Conservation (phyloP, 2,329 filamentous ascomycete genomes). For the Beauveria sp. region DNA sequence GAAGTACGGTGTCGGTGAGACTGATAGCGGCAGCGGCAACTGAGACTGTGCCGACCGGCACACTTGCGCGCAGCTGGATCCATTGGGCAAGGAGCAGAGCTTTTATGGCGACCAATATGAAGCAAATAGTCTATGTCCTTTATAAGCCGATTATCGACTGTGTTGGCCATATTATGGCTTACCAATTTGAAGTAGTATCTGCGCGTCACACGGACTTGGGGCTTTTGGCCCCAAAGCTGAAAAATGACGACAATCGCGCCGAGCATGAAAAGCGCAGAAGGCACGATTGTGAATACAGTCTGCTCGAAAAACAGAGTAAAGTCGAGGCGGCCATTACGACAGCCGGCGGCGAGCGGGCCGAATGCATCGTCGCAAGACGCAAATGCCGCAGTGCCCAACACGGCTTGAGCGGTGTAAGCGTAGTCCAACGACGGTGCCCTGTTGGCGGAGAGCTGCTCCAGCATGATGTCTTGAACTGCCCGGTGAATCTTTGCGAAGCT, state of each 20-base stretch:
- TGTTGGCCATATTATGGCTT: not conserved
- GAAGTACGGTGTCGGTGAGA: constrained; percentile 18
- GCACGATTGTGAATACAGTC: not conserved
- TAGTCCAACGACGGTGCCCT: not conserved
- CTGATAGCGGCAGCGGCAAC: constrained; percentile 20
- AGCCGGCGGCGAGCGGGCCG: not conserved
- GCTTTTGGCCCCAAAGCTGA: not conserved
- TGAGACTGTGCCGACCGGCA: not conserved
- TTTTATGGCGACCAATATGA: not conserved
- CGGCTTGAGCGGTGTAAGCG: not conserved
- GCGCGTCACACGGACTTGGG: not conserved
- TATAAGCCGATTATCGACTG: not conserved
- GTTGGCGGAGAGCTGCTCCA: not conserved
- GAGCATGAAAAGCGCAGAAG: not conserved
- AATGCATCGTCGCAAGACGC: not conserved
- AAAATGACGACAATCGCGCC: not conserved
- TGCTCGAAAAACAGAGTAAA: constrained; percentile 9
- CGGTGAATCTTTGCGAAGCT: too few species aligned
- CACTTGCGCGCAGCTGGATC: not conserved
- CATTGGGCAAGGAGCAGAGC: not conserved
- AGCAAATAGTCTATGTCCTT: not conserved
- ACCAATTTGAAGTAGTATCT: not conserved
- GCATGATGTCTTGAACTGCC: not conserved
- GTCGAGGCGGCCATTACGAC: not conserved
- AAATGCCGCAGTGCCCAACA: not conserved